Percentiles rank a stretch among this genome's conserved stretches.
Evolutionary conservation across 1,284 basidiomycete genomes (phyloP).

Genomic region (Apiotrichum sp.): DNA sequence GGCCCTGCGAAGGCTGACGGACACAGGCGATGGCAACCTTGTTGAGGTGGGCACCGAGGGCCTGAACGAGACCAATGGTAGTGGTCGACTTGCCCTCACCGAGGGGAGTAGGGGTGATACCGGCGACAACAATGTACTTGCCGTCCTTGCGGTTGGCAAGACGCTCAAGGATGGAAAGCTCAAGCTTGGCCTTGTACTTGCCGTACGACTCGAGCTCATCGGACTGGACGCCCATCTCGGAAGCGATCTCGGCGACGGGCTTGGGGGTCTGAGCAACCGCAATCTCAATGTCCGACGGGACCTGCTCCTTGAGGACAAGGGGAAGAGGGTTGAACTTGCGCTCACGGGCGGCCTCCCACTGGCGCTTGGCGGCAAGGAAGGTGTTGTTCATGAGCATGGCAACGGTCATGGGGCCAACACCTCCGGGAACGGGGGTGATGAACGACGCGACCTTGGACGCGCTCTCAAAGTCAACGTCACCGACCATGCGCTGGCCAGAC

Average conservation of each 20-base stretch:
- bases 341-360: slow-evolving; percentile 62
- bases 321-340: slow-evolving; percentile 69
- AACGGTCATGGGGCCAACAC: slow-evolving; percentile 99
- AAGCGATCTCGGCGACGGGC: slow-evolving; percentile 72
- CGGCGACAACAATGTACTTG: slow-evolving; percentile 95
- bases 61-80: slow-evolving; percentile 94
- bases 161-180: slow-evolving; percentile 79
- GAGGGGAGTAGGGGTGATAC: slow-evolving; percentile 95
- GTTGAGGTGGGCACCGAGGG: slow-evolving; percentile 87
- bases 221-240: slow-evolving; percentile 79
- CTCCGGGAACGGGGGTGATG: slow-evolving; percentile 97
- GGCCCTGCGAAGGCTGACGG: slow-evolving; percentile 97
- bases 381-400: slow-evolving; percentile 98
- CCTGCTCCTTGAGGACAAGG: slow-evolving; percentile 71
- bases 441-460: slow-evolving; percentile 71
- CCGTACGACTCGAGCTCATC: slow-evolving; percentile 93
- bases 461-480: slow-evolving; percentile 83
- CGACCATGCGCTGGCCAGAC: slow-evolving; percentile 90
- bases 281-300: slow-evolving; percentile 93
- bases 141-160: slow-evolving; percentile 81
- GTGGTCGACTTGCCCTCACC: slow-evolving; percentile 99
- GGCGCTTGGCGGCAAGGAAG: slow-evolving; percentile 71
- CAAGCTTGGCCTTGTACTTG: slow-evolving; percentile 95
- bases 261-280: slow-evolving; percentile 93
- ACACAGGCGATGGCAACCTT: slow-evolving; percentile 95